A percentile compares a stretch with the other conserved stretches of the same genome.
phyloP scores from a whole-genome alignment of 495 filamentous ascomycete species.

The Aspergillus incahuasiensis region DNA sequence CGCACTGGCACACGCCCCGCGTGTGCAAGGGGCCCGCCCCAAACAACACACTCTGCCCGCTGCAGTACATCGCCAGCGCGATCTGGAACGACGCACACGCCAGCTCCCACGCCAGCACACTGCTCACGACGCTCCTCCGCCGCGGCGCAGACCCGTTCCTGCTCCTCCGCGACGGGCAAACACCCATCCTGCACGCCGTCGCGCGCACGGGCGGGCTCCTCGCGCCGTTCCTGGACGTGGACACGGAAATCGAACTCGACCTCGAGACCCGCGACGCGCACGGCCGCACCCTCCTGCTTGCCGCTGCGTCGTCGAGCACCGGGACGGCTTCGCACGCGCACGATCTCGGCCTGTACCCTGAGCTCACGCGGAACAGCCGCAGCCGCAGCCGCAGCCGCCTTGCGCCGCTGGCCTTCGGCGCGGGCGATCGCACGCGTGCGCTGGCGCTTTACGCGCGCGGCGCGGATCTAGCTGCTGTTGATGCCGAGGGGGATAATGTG shows the following conservation, averaged over 20 bases:
- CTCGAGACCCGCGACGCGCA: conserved; percentile 17
- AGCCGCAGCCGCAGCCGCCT: too few relatives aligned
- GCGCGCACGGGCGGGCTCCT: conserved; percentile 17
- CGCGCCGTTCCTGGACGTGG: conserved; percentile 15
- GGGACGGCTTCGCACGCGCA: conserved; percentile 15
- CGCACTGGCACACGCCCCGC: conserved; percentile 17
- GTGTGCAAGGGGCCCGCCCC: not conserved
- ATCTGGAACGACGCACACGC: conserved; percentile 19
- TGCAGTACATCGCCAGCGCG: conserved; percentile 18
- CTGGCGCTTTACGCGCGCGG: conserved; percentile 23
- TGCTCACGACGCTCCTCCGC: conserved; percentile 8
- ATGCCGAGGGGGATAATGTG: conserved; percentile 21
- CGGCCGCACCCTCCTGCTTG: conserved; percentile 23
- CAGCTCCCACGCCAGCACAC: conserved; percentile 13
- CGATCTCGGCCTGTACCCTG: not conserved
- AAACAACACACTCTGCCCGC: conserved; percentile 6
- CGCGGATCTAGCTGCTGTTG: conserved; percentile 19
- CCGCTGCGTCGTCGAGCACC: conserved; percentile 9
- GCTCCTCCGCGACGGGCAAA: not conserved
- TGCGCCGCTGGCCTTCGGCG: conserved; percentile 1
- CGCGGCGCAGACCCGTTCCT: conserved; percentile 19
- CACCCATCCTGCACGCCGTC: conserved; percentile 17
- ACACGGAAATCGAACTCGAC: conserved; percentile 7
- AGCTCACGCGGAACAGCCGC: not conserved
- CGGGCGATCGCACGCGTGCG: conserved; percentile 18